Evolutionary conservation across 139 green algal genomes (phyloP), one percentile per base, ranked within the genome.

Genomic region (Tetraselmis chui): DNA sequence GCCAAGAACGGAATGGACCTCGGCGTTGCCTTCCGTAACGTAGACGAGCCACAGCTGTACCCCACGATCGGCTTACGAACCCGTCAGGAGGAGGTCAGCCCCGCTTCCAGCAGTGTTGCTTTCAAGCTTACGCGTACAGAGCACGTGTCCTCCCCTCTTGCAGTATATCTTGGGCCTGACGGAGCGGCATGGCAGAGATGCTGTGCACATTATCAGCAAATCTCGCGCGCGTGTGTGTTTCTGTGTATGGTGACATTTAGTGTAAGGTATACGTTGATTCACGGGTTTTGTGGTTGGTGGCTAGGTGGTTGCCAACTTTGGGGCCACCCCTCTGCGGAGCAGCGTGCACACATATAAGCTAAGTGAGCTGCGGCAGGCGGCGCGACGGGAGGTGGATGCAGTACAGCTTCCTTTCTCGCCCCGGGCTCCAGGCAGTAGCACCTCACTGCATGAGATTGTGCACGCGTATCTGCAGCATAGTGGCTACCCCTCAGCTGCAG

Each of bases 11-110:
- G 82, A 45, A 86, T 78, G 32, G 81, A 91, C 67, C 83, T 97
- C 28, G 93, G 93, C 22, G 84, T 92, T 25, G 93, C 93, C 1
- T 96, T 97, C 58, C 77, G 81, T 25, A 79, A 91, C 29, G 91
- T 97, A 29, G 5, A 30, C 1, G 86, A 91, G 32, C 82, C 92
- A 27, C 1, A 28, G 26, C 84, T 98, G 27, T 96, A 91, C 82
- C 94, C 94, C 0, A 89, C 83, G 28, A 89, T 98, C 1, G 94
- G 94, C 0, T 82, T 97, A 81, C 86, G 93, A 28, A 96, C 93
- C 0, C 82, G 81, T 0, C 84, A 89, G 32, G 92, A 95, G 83
- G 89, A 94, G 84, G 85, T 92, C 23, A 0, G 32, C 18, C 11
- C 26, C n/a, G n/a, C n/a, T n/a, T n/a, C n/a, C n/a, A n/a, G n/a